Percentiles rank a stretch among this genome's conserved stretches.
Conservation (phyloP, 2,329 filamentous ascomycete species). For the Alternaria gaisen region DNA sequence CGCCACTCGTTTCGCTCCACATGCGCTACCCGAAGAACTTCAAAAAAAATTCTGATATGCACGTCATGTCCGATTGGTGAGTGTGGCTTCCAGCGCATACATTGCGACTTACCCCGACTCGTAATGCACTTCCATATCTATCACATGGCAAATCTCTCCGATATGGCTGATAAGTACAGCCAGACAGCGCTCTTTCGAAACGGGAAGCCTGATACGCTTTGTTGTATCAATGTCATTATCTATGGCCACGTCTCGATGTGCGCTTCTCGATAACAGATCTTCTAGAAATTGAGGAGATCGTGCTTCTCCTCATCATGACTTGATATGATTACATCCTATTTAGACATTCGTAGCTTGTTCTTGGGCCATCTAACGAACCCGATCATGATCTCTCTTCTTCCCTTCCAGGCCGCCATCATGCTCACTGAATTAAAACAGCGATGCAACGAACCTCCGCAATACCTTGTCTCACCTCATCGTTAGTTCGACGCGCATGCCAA, state of each 20-base stretch:
- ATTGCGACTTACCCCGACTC: not conserved
- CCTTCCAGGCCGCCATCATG: too few relatives aligned
- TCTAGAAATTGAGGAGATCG: not conserved
- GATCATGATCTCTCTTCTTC: too few relatives aligned
- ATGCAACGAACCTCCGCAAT: too few relatives aligned
- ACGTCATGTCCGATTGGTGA: not conserved
- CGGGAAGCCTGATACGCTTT: not conserved
- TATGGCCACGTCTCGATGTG: not conserved
- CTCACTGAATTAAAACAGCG: too few relatives aligned
- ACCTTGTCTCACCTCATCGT: too few relatives aligned
- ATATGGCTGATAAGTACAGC: not conserved
- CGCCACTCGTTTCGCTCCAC: conserved; percentile 1
- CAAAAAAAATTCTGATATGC: not conserved
- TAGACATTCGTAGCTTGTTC: not conserved
- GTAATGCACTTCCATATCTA: not conserved
- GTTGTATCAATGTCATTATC: not conserved
- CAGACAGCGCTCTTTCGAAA: not conserved
- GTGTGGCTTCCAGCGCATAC: not conserved
- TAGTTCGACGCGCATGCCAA: too few relatives aligned
- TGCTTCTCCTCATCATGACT: not conserved
- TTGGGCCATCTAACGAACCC: too few relatives aligned
- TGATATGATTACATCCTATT: not conserved
- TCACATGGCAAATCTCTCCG: not conserved
- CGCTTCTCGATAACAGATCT: not conserved
- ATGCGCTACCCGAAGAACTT: not conserved